Base-by-base conservation (phyloP, 768 basidiomycete species). In the Imleria badia region DNA sequence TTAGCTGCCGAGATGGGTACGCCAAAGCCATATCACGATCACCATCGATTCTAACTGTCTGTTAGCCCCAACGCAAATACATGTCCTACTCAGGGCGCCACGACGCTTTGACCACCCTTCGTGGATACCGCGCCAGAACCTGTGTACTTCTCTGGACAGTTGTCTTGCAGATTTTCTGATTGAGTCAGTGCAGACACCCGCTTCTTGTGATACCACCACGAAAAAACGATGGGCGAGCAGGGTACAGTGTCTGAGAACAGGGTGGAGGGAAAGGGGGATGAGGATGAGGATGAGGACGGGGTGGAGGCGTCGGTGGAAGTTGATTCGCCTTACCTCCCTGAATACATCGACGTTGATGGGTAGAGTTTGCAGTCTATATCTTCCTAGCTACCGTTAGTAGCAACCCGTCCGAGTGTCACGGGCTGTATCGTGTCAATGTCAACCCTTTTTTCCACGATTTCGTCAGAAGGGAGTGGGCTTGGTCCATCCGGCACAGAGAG, bases 51-150 rank as follows among this genome's bases (percentile, higher is more conserved):
- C 13, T 66, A 5, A 62, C 20, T n/a, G 8, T 15, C 20, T 15
- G 15, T 11, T 22, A 80, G 79, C 73, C 8, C 73, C 80, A 9
- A 80, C 80, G 0, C 78, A 79, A 39, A 78, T 71, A 1, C 78
- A 81, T 29, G 60, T 81, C 43, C 65, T 78, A 12, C 70, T 81
- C 20, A 76, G 76, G 42, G 79, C 79, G 0, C 79, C 79, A 1
- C 69, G 80, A 6, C 69, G 78, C 14, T 80, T 81, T 60, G 57
- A 61, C 9, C 79, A 81, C 51, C 74, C 79, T 4, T 68, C 72
- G 9, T 81, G 80, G 79, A 63, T 73, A 33, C 79, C 79, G 5
- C 73, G 76, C 8, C 80, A 80, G 63, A 77, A 74, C 51, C 54
- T 74, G 19, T 69, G 70, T 33, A 41, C 66, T 12, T 64, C 75